These are phyloP conservation scores for Cyberlindnera meyerae DNA, from an alignment of 805 yeast genomes.

Conservation along the genomic window DNA sequence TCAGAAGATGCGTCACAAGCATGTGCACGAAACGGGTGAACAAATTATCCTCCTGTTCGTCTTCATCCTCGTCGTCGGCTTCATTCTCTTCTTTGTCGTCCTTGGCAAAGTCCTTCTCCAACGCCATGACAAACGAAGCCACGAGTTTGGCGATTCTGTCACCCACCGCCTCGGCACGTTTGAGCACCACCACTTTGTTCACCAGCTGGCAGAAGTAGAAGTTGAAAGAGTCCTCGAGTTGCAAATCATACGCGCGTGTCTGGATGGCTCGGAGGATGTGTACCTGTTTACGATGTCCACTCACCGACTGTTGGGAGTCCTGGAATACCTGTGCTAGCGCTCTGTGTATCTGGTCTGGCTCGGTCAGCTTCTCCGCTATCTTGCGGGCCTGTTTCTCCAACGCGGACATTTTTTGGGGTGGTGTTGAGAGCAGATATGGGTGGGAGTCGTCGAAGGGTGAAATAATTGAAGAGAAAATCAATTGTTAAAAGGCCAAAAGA, in stretches of 20 bases:
- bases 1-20: slow-evolving; percentile 60
- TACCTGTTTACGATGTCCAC: slow-evolving; percentile 74
- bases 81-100: slow-evolving; percentile 18
- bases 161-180: slow-evolving; percentile 65
- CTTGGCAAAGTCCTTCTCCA: slow-evolving; percentile 28
- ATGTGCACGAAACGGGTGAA: slow-evolving; percentile 52
- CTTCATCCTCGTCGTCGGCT: slow-evolving; percentile 25
- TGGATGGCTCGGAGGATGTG: slow-evolving; percentile 58
- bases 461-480: too few species aligned
- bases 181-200: slow-evolving; percentile 61
- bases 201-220: slow-evolving; percentile 54
- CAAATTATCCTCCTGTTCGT: slow-evolving; percentile 36
- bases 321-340: slow-evolving; percentile 69
- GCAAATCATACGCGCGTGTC: slow-evolving; percentile 46
- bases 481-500: too few species aligned
- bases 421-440: too few species aligned
- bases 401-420: slow-evolving; percentile 10
- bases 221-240: slow-evolving; percentile 54
- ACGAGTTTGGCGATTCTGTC: slow-evolving; percentile 71
- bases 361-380: slow-evolving; percentile 17
- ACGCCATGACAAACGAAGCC: slow-evolving; percentile 51
- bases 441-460: too few species aligned
- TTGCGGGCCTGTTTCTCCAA: slow-evolving; percentile 14
- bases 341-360: slow-evolving; percentile 33
- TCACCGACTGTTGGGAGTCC: slow-evolving; percentile 68